Evolutionary conservation across 306 rosid species (phyloP), one percentile per base, ranked within the genome.

Genomic region (Carpinus fangiana): DNA sequence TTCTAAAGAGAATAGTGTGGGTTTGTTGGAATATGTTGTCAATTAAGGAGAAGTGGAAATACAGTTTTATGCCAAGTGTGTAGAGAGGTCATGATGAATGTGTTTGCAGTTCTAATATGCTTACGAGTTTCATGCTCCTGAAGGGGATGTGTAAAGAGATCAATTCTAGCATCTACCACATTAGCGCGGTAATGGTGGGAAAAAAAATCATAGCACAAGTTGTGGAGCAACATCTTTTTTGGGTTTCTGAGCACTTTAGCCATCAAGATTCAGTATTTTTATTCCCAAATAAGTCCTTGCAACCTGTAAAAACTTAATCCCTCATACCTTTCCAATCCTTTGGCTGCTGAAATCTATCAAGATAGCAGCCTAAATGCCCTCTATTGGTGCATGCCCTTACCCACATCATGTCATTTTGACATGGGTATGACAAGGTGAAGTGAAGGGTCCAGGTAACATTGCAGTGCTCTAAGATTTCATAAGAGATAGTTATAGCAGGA

Each of bases 201-300:
- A 31, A 12, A 31, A 17, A 20, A 28, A 12, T 26, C 68, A 61
- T 61, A 12, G 68, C 17, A 14, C 12, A 61, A 61, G 65, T 59
- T 59, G 26, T 23, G 26, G 26, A 23, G 21, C 38, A n/a, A 23
- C 67, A 60, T 8, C 11, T 23, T 12, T 60, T 60, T 60, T 60
- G 9, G 62, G 62, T 20, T 56, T 56, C 62, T 56, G 16, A 56
- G 26, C 26, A 56, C 31, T 56, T 56, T 56, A 56, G 62, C 28
- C 62, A 56, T 56, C 62, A 56, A 56, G 62, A 56, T 56, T 56
- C 62, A 56, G 23, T 56, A 20, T 56, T 56, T 56, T 56, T 10
- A 56, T 8, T 18, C 62, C 62, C 28, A 47, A 56, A 56, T 20
- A 7, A n/a, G 62, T 11, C 62, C 12, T 8, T 56, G 31, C 62